These are phyloP conservation scores for Gilbertella persicaria DNA, from an alignment of 371 early-diverging fungal genomes.

Conservation along the genomic window DNA sequence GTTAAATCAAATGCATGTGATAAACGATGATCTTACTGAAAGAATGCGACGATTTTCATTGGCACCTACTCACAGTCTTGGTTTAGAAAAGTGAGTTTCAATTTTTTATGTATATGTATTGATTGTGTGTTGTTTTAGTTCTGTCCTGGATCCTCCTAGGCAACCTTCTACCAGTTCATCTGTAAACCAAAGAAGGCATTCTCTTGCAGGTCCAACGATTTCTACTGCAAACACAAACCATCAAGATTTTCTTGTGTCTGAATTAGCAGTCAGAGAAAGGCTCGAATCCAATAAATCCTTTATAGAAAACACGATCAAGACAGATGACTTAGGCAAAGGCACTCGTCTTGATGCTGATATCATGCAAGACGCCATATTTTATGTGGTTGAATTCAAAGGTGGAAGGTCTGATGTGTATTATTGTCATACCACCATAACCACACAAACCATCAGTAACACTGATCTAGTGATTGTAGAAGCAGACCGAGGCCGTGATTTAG, in stretches of 20 bases:
- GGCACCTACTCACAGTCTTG: conserved; percentile 11
- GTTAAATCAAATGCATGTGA: neutral
- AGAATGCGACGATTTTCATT: conserved; percentile 40
- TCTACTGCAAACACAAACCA: neutral
- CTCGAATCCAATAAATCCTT: neutral
- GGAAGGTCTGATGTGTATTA: conserved; percentile 86
- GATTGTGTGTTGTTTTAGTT: neutral
- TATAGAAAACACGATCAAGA: conserved; percentile 14
- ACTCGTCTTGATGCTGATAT: conserved; percentile 46
- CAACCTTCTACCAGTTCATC: too few species aligned
- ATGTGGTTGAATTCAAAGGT: conserved; percentile 89
- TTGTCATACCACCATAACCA: conserved; percentile 35
- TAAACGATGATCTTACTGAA: conserved; percentile 30
- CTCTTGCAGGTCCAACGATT: conserved; percentile 30
- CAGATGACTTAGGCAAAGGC: conserved; percentile 57
- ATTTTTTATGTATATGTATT: neutral
- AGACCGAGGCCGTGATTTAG: conserved; percentile 95
- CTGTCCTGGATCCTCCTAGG: neutral
- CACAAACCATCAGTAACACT: conserved; percentile 28
- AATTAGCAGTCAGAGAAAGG: conserved; percentile 7
- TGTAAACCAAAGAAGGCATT: conserved; percentile 37
- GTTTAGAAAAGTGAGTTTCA: neutral
- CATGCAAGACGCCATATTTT: conserved; percentile 62
- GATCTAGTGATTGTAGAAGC: conserved; percentile 95
- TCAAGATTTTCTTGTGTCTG: neutral